These are phyloP conservation scores for Colletotrichum musicola DNA, from an alignment of 2,329 filamentous ascomycete species.

Conservation along the genomic window DNA sequence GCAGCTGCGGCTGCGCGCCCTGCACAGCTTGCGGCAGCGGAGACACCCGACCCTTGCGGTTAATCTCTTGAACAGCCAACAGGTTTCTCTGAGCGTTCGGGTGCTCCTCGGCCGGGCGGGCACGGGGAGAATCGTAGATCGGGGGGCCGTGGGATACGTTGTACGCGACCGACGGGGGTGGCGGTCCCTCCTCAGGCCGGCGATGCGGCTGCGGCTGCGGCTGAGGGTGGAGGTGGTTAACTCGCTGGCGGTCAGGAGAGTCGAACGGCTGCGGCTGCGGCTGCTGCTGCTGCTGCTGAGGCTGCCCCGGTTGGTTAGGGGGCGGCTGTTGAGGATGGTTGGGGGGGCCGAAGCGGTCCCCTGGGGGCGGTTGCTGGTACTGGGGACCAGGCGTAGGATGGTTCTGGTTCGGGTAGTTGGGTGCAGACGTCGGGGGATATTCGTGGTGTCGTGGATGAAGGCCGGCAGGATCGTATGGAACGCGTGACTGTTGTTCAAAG, in stretches of 20 bases:
- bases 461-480: constrained; percentile 57
- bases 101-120: constrained; percentile 63
- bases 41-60: constrained; percentile 85
- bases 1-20: constrained; percentile 84
- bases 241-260: constrained; percentile 45
- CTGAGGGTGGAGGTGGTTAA: constrained; percentile 46
- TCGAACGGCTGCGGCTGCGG: constrained; percentile 47
- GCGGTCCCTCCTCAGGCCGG: constrained; percentile 62
- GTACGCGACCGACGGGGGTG: constrained; percentile 65
- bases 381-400: constrained; percentile 47
- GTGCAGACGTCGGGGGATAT: constrained; percentile 58
- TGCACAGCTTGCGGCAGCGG: constrained; percentile 94
- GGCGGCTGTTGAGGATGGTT: constrained; percentile 49
- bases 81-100: constrained; percentile 74
- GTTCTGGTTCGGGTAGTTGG: constrained; percentile 50
- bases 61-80: constrained; percentile 83
- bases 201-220: constrained; percentile 50
- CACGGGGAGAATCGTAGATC: constrained; percentile 58
- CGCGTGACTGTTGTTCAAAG: constrained; percentile 59
- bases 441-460: constrained; percentile 60
- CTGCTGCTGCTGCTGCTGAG: constrained; percentile 40
- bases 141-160: constrained; percentile 56
- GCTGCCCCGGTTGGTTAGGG: constrained; percentile 42
- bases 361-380: constrained; percentile 47
- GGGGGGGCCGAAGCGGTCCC: constrained; percentile 55